Evolutionary conservation across 257 asterid species (phyloP), one percentile per base, ranked within the genome.

Genomic region (Petrea volubilis): DNA sequence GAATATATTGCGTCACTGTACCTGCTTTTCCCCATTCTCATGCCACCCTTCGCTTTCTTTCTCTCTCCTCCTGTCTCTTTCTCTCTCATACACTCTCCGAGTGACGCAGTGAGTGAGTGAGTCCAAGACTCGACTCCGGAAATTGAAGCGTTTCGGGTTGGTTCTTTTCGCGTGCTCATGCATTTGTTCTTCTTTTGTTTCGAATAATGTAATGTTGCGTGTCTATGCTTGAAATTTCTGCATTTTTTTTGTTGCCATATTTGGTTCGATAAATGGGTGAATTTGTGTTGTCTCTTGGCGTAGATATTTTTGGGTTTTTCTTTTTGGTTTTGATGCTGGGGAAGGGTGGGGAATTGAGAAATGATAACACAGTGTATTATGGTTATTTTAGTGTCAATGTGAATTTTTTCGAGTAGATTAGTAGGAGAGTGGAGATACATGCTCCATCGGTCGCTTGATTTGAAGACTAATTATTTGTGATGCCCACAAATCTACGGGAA

Each of bases 1-100:
- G 68, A 67, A 76, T 78, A 81, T 53, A 76, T 55, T 57, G 64
- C 74, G 75, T 60, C 69, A 71, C 80, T 31, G 25, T 20, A 41
- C 25, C 72, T 17, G 6, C 51, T 53, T 70, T 68, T 68, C 60
- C 67, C 56, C 17, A 61, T 67, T 56, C 70, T 38, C 12, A 51
- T 29, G 57, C 47, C 62, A 53, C 55, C 56, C 40, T 57, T 63
- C 64, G 47, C 41, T 33, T n/a, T 79, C 76, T 62, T 56, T 34
- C 28, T 34, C 67, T 23, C 63, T 14, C 50, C 44, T 33, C 15
- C 53, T 61, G 7, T 47, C 13, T 43, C 24, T 46, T n/a, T 34
- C 56, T 43, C 67, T 15, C 74, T 18, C 67, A 23, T 24, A 25
- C 70, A 3, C 71, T 7, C 44, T 13, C 67, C 17, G 56, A 67